phyloP scores from a whole-genome alignment of 192 early-diverging fungal species.

The Linnemannia elongata region DNA sequence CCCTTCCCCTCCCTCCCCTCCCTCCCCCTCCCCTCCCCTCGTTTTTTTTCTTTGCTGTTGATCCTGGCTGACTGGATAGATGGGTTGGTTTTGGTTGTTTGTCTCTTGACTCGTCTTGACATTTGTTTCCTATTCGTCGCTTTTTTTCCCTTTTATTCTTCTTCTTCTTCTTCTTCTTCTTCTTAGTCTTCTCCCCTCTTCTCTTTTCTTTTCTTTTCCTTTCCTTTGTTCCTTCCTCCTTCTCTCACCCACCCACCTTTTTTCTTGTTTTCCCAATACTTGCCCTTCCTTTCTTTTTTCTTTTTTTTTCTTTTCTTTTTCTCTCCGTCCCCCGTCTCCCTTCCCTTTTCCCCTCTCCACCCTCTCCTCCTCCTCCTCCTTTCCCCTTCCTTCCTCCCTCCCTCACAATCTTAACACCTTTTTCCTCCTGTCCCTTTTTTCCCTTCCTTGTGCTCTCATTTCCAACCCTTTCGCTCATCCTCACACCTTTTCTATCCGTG shows the following conservation, averaged over 20 bases:
- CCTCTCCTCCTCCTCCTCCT: not conserved
- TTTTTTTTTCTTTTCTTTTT: not conserved
- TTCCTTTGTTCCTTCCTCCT: not conserved
- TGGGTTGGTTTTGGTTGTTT: too few species aligned
- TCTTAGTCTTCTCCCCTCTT: not conserved
- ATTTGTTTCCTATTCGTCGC: not conserved
- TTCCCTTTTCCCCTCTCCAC: not conserved
- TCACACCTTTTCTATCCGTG: not conserved
- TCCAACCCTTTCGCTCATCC: not conserved
- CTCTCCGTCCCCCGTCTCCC: not conserved
- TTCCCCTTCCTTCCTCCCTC: not conserved
- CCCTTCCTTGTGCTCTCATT: not conserved
- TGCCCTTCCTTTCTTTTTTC: conserved; percentile 4
- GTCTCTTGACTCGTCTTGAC: not conserved
- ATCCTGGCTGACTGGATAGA: too few species aligned
- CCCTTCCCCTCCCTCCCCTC: too few species aligned
- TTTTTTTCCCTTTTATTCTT: not conserved
- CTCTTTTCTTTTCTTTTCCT: not conserved
- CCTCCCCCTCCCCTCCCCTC: too few species aligned
- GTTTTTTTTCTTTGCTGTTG: too few species aligned
- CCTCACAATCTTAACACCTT: not conserved
- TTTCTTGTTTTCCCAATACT: not conserved
- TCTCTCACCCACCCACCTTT: not conserved
- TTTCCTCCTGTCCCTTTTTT: not conserved
- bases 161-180: not conserved